Base-by-base conservation (phyloP, 768 basidiomycete genomes). In the Suillus subaureus region DNA sequence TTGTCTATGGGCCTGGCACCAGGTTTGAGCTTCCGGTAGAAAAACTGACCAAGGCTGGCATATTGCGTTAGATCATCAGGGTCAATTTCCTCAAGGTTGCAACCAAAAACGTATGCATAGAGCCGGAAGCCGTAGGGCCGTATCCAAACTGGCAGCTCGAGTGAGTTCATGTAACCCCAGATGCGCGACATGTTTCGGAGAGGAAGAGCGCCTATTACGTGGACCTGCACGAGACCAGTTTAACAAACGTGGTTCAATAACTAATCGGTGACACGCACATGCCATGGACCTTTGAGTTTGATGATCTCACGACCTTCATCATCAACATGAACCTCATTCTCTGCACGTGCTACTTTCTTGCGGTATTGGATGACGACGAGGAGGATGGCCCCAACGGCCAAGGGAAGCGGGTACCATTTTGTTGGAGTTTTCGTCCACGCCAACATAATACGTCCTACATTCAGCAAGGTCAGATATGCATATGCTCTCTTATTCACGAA, bases 81-180 rank as follows among this genome's bases (percentile, higher is more conserved):
- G 43, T 95, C 94, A 15, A 94, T 89, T 76, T 99, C 97, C 66
- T 93, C 88, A 66, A 99, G 83, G 81, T 98, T 91, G 81, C 96
- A 97, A 31, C 94, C 94, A 72, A 99, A 99, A n/a, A 88, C 83
- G 70, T 81, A 86, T 21, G 94, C 86, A 74, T 98, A 99, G 57
- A 96, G 72, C 65, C 87, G 86, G 81, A 96, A 88, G 43, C 96
- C 93, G 73, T 88, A 87, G 4, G 96, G 96, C n/a, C 97, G 85
- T 78, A 95, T 85, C 96, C 96, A 99, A 66, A 96, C 83, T 37
- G 97, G 97, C 6, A 99, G 86, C 70, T 95, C 91, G 68, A 96
- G 84, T 2, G 92, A 92, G 80, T 98, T 99, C 67, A 99, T 72
- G 77, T 96, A 96, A 7, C 97, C 97, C 96, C 97, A 99, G 6